Base-by-base conservation (phyloP, 371 early-diverging fungal genomes). In the Apophysomyces ossiformis region DNA sequence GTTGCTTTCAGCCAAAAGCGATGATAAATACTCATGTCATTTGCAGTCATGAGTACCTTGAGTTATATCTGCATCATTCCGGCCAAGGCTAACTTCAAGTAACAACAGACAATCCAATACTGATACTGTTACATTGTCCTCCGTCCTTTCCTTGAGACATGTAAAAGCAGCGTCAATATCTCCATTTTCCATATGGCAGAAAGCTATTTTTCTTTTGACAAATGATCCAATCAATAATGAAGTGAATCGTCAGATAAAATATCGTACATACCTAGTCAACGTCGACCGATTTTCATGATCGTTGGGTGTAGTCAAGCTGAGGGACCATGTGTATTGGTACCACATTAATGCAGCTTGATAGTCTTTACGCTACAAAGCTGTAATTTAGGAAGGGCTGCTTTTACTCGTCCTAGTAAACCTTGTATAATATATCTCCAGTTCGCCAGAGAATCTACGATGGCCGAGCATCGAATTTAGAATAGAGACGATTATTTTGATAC, bases 381-480 rank as follows among this genome's bases (percentile, higher is more conserved):
- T 16, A 50, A 8, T 3, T 11, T 16, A 47, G 26, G 7, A 9
- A 16, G 21, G 21, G 47, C n/a, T 50, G 9, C 8, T 16, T 8
- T 21, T 7, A 26, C 21, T 21, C 21, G 2, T 11, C 2, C 21
- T 21, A 11, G 1, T 50, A 50, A 50, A 50, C 54, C 54, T 50
- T 50, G 21, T 50, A 50, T 50, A 50, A 21, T 21, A 11, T 5
- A 50, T 50, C 54, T 6, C 54, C 54, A 21, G 54, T 50, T 50
- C 54, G n/a, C 54, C 54, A 50, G 11, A 50, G 54, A n/a, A 50
- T 50, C 54, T 50, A 21, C 11, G 21, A 16, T 0, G 21, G 7
- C 21, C 21, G 5, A 18, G 9, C 2, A 18, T 21, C 21, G 9
- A 50, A 50, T 50, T 4, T 7, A 32, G 21, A 21, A 1, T 9